Evolutionary conservation across 1,284 basidiomycete species (phyloP).

Genomic region (Rhodotorula sp.): DNA sequence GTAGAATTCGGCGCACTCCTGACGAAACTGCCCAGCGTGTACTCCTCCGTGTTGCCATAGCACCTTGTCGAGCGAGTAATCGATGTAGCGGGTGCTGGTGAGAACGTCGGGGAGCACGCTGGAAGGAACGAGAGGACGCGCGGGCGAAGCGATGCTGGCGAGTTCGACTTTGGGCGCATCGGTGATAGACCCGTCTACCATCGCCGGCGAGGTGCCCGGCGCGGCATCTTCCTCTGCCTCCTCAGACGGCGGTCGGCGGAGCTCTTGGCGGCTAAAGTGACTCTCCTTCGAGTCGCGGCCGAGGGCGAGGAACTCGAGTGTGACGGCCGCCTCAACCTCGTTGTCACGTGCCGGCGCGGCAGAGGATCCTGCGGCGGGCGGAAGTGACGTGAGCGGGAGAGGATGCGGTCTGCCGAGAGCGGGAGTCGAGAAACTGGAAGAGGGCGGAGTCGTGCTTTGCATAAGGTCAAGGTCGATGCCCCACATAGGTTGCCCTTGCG

Average conservation of each 20-base stretch:
- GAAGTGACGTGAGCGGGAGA: neutral
- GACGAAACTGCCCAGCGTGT: constrained; percentile 20
- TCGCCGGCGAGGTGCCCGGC: neutral
- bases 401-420: neutral
- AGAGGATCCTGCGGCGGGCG: neutral
- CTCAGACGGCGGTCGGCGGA: constrained; percentile 18
- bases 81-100: constrained; percentile 13
- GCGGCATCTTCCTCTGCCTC: neutral
- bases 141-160: neutral
- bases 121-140: neutral
- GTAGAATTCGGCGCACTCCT: constrained; percentile 33
- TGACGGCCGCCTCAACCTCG: constrained; percentile 39
- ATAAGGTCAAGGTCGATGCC: constrained; percentile 19
- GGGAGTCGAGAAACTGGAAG: neutral
- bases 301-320: constrained; percentile 39
- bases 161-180: neutral
- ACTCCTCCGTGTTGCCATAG: constrained; percentile 38
- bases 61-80: constrained; percentile 26
- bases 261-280: constrained; percentile 30
- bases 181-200: no score
- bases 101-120: constrained; percentile 6
- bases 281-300: constrained; percentile 39
- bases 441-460: neutral
- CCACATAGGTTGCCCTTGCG: constrained; percentile 16
- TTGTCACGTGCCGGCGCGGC: constrained; percentile 12